A percentile compares a stretch with the other conserved stretches of the same genome.
These are phyloP conservation scores for Camellia lanceoleosa DNA, from an alignment of 148 eudicot genomes.

Conservation along the genomic window DNA sequence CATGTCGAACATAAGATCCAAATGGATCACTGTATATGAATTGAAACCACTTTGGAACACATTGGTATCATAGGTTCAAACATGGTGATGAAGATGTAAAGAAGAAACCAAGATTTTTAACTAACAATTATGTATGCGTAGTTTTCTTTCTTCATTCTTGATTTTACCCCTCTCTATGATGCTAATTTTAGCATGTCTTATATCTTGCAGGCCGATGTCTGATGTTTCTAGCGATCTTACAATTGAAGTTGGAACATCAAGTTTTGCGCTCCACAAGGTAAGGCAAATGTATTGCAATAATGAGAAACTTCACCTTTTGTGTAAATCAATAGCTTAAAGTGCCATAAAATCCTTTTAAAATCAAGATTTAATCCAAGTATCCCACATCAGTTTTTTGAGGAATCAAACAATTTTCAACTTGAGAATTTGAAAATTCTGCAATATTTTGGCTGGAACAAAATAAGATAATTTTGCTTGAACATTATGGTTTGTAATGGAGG, in stretches of 20 bases:
- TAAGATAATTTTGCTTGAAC: no score
- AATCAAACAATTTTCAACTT: no score
- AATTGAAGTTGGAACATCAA: conserved; percentile 73
- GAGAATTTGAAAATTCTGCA: no score
- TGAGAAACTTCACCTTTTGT: no score
- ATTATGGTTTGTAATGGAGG: no score
- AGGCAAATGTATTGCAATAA: conserved; percentile 6
- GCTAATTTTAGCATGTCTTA: conserved; percentile 1
- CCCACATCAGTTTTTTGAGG: no score
- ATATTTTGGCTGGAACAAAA: no score
- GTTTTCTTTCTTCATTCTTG: conserved; percentile 5
- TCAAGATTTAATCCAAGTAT: no score
- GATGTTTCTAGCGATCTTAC: conserved; percentile 94
- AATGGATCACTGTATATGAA: neutral
- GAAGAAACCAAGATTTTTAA: neutral
- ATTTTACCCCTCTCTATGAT: conserved; percentile 10
- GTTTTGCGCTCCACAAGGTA: conserved; percentile 95
- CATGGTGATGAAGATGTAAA: neutral
- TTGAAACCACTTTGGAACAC: no score
- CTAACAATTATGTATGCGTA: conserved; percentile 14
- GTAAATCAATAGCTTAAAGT: no score
- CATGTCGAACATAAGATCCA: conserved; percentile 1
- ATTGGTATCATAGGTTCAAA: neutral
- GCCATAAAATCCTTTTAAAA: no score
- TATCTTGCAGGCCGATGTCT: conserved; percentile 89